Percentiles rank a stretch among this genome's conserved stretches.
Evolutionary conservation across 1,284 basidiomycete genomes (phyloP).

Genomic region (Cutaneotrichosporon sp.): DNA sequence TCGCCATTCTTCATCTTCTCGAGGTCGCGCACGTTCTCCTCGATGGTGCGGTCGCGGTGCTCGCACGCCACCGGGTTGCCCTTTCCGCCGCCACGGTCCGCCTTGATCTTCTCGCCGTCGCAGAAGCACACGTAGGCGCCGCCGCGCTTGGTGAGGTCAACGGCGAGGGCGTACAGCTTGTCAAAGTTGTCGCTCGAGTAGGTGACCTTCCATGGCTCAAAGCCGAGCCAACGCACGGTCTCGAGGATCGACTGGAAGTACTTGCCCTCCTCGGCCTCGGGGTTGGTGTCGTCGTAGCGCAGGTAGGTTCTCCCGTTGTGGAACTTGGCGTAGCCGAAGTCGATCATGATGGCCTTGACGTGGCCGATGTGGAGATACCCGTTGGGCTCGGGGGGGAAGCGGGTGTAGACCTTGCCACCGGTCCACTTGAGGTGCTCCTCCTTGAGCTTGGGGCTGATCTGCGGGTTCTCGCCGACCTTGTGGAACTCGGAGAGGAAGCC

Average conservation of each 20-base stretch:
- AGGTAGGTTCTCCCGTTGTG: slow-evolving; percentile 89
- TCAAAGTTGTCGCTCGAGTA: slow-evolving; percentile 99
- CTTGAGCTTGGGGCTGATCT: slow-evolving; percentile 74
- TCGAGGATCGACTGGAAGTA: slow-evolving; percentile 98
- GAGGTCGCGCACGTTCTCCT: slow-evolving; percentile 86
- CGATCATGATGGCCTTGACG: slow-evolving; percentile 97
- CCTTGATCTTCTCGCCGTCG: slow-evolving; percentile 89
- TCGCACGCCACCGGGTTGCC: slow-evolving; percentile 83
- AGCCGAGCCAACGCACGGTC: slow-evolving; percentile 95
- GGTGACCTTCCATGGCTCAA: slow-evolving; percentile 98
- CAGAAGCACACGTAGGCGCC: slow-evolving; percentile 97
- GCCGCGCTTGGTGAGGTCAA: slow-evolving; percentile 84
- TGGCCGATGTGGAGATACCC: slow-evolving; percentile 96
- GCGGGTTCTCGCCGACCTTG: slow-evolving; percentile 91
- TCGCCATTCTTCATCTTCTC: slow-evolving; percentile 89
- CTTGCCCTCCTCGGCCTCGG: slow-evolving; percentile 91
- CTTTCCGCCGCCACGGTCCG: slow-evolving; percentile 77
- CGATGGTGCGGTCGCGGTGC: slow-evolving; percentile 79
- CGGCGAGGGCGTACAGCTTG: slow-evolving; percentile 80
- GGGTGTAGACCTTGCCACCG: slow-evolving; percentile 83
- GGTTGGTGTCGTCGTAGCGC: slow-evolving; percentile 96
- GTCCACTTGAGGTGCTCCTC: slow-evolving; percentile 81
- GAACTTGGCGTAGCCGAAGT: slow-evolving; percentile 95
- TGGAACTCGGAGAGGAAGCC: slow-evolving; percentile 94
- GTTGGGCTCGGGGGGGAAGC: slow-evolving; percentile 99